These are phyloP conservation scores for Trichosporon sp. DNA, from an alignment of 1,284 basidiomycete species.

Conservation along the genomic window DNA sequence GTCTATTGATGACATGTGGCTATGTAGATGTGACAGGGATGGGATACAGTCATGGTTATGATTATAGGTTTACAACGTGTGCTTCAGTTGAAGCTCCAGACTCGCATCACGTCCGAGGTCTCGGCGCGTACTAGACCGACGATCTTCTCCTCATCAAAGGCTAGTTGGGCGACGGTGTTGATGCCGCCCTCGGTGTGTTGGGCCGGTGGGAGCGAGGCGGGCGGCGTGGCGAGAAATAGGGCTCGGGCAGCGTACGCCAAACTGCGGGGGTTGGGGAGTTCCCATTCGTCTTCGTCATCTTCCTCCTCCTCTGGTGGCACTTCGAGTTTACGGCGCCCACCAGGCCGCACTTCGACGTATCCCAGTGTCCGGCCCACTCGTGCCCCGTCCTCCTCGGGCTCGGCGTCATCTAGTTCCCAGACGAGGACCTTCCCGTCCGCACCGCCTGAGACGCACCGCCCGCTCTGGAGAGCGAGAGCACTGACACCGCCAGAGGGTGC, in stretches of 20 bases:
- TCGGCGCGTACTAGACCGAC: constrained; percentile 42
- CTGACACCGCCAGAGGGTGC: constrained; percentile 50
- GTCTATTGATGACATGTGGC: constrained; percentile 34
- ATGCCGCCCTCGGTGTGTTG: not conserved
- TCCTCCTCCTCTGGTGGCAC: not conserved
- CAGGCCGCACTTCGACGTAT: constrained; percentile 48
- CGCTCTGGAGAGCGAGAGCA: constrained; percentile 44
- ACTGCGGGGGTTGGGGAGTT: constrained; percentile 47
- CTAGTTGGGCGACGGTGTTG: constrained; percentile 42
- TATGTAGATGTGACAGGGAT: not conserved
- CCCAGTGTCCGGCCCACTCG: constrained; percentile 42
- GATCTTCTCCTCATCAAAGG: constrained; percentile 57
- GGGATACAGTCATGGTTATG: not conserved
- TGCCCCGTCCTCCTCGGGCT: constrained; percentile 26
- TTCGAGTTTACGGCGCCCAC: constrained; percentile 29
- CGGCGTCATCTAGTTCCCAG: constrained; percentile 51
- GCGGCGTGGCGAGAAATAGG: constrained; percentile 47
- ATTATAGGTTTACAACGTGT: not conserved
- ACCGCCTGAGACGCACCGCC: constrained; percentile 50
- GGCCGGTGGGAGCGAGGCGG: constrained; percentile 27
- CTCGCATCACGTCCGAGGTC: constrained; percentile 41
- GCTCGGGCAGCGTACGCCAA: constrained; percentile 50
- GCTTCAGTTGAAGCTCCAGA: constrained; percentile 47
- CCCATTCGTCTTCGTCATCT: not conserved
- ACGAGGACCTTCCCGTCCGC: constrained; percentile 53